Evolutionary conservation across 2,329 filamentous ascomycete species (phyloP).

Genomic region (Stemphylium lycopersici): DNA sequence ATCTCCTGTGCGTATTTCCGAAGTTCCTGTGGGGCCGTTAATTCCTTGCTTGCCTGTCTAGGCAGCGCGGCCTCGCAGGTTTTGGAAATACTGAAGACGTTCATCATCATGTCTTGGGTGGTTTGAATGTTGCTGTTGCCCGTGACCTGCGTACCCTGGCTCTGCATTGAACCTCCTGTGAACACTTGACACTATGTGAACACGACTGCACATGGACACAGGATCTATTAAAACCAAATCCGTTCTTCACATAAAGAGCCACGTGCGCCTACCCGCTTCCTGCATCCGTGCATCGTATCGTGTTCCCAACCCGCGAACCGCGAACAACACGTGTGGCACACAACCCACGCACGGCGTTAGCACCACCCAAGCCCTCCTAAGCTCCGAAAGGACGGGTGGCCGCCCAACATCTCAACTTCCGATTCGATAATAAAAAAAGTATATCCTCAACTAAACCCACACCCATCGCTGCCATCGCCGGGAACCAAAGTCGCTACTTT

Average conservation of each 20-base stretch:
- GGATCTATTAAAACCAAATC: too few species aligned
- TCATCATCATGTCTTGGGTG: slow-evolving; percentile 4
- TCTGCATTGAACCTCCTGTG: too few species aligned
- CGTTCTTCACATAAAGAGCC: too few species aligned
- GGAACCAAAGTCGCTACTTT: too few species aligned
- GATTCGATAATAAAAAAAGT: too few species aligned
- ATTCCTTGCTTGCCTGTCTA: neutral
- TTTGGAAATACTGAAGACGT: slow-evolving; percentile 6
- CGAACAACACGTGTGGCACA: neutral
- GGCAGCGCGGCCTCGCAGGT: neutral
- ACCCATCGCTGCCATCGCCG: too few species aligned
- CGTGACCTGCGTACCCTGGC: neutral
- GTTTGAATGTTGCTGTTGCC: neutral
- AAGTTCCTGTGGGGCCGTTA: neutral
- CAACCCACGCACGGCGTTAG: slow-evolving; percentile 8
- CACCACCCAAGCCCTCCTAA: slow-evolving; percentile 6
- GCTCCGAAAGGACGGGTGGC: neutral
- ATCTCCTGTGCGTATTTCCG: neutral
- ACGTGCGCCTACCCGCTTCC: neutral
- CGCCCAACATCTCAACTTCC: too few species aligned
- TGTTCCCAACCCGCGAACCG: slow-evolving; percentile 3
- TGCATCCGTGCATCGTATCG: neutral
- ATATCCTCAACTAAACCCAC: too few species aligned
- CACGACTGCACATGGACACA: too few species aligned
- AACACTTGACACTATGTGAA: too few species aligned